Percentiles rank a stretch among this genome's conserved stretches.
phyloP scores from a whole-genome alignment of 116 monocot species.

The Cymodocea nodosa region DNA sequence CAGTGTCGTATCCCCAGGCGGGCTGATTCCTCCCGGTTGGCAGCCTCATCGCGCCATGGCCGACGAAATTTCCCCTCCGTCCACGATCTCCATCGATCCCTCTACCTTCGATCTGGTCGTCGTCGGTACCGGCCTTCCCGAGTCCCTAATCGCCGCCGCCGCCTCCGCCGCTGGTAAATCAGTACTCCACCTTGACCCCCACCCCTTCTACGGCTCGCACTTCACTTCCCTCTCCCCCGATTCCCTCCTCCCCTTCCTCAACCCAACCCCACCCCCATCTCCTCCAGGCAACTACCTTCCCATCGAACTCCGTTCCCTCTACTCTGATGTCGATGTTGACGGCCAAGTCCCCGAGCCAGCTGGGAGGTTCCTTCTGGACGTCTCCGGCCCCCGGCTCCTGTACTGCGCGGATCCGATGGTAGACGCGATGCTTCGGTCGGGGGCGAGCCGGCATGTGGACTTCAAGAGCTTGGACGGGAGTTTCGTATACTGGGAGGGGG shows the following conservation, averaged over 20 bases:
- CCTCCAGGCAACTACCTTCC: neutral
- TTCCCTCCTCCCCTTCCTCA: slow-evolving; percentile 28
- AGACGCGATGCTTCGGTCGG: slow-evolving; percentile 63
- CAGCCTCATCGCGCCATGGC: no score
- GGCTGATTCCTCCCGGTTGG: no score
- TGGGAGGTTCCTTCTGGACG: slow-evolving; percentile 39
- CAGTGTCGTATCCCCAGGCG: no score
- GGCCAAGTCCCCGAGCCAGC: slow-evolving; percentile 36
- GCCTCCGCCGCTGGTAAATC: slow-evolving; percentile 45
- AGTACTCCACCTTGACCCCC: slow-evolving; percentile 85
- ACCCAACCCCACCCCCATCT: neutral
- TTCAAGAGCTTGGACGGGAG: slow-evolving; percentile 79
- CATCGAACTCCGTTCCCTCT: slow-evolving; percentile 16
- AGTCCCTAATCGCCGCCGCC: slow-evolving; percentile 63
- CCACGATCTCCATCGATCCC: slow-evolving; percentile 35
- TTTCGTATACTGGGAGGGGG: slow-evolving; percentile 66
- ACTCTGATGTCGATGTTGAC: slow-evolving; percentile 28
- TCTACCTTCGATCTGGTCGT: slow-evolving; percentile 65
- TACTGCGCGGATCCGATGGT: slow-evolving; percentile 74
- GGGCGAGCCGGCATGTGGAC: slow-evolving; percentile 78
- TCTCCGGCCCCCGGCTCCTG: slow-evolving; percentile 59
- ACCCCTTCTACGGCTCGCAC: slow-evolving; percentile 78
- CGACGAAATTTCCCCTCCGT: neutral
- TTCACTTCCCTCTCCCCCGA: slow-evolving; percentile 54
- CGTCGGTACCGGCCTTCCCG: slow-evolving; percentile 60